Evolutionary conservation across 441 rosid genomes (phyloP), one percentile per base, ranked within the genome.

Genomic region (Mallotus repandus): DNA sequence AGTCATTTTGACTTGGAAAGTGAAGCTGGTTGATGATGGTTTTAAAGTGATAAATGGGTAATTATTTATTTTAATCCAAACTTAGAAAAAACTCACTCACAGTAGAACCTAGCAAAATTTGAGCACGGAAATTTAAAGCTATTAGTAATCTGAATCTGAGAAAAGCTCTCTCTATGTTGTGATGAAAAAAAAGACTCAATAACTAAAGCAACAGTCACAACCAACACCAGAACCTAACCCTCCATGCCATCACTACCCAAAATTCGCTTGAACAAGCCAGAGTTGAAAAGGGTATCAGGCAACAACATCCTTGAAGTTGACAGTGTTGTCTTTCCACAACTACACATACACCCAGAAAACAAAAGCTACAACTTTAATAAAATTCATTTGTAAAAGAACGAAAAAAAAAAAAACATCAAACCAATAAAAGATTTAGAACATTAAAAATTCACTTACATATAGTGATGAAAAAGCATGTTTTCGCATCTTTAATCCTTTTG

Each of bases 391-490:
- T 32, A 32, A 32, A 32, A 32, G 4, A 32, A 32, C 2, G 4
- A 32, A n/a, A 32, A 32, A 54, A 21, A 58, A 38, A 16, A 41
- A 19, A 71, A 46, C 22, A 68, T 18, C 14, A 50, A 74, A 21
- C 56, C 65, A 18, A 35, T 11, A 11, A 18, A 32, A 25, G 53
- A 50, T 41, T 38, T 22, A 14, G 7, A 67, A 32, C 50, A 22
- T 22, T 22, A 16, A 19, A 43, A 14, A 70, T 46, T 16, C 45
- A 82, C 92, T 84, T n/a, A n/a, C n/a, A n/a, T n/a, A n/a, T n/a
- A n/a, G n/a, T n/a, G n/a, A n/a, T n/a, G n/a, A n/a, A n/a, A 93
- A 96, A 74, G 99, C 99, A 74, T 91, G 97, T 25, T 84, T 86
- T 75, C 93, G 82, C 98, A 93, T 91, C 93, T 93, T 93, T 77